phyloP scores from a whole-genome alignment of 306 rosid genomes.

The Castanea mollissima region DNA sequence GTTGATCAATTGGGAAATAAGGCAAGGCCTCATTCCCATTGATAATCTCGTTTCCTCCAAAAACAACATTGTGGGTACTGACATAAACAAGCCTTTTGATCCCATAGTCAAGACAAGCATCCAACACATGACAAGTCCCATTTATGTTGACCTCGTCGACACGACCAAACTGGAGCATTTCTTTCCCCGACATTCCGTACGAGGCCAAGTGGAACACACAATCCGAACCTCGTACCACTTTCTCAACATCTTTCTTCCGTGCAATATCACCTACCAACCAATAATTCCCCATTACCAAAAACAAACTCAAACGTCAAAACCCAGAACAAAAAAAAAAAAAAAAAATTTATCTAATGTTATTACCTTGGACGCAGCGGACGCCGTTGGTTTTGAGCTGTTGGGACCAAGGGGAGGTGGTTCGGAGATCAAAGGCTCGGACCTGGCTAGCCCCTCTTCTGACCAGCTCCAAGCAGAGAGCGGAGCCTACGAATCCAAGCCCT shows the following conservation, averaged over 20 bases:
- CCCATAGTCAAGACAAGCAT: conserved; percentile 65
- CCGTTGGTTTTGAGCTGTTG: conserved; percentile 44
- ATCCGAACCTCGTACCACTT: conserved; percentile 58
- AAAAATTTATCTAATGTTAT: background rate
- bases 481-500: conserved; percentile 85
- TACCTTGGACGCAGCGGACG: conserved; percentile 68
- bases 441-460: conserved; percentile 66
- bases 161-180: conserved; percentile 83
- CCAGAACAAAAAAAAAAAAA: background rate
- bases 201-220: conserved; percentile 93
- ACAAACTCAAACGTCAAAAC: background rate
- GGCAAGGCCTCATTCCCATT: conserved; percentile 75
- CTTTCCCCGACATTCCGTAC: conserved; percentile 86
- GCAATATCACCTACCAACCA: conserved; percentile 52
- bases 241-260: conserved; percentile 68
- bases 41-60: conserved; percentile 68
- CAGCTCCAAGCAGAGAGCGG: conserved; percentile 85
- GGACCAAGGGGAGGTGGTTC: conserved; percentile 59
- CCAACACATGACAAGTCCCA: conserved; percentile 79
- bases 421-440: conserved; percentile 78
- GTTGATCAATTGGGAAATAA: conserved; percentile 75
- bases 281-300: background rate
- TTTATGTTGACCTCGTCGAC: conserved; percentile 76
- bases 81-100: conserved; percentile 74
- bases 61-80: conserved; percentile 84